Evolutionary conservation across 1,284 basidiomycete genomes (phyloP).

Genomic region (Sanguinoderma infundibulare): DNA sequence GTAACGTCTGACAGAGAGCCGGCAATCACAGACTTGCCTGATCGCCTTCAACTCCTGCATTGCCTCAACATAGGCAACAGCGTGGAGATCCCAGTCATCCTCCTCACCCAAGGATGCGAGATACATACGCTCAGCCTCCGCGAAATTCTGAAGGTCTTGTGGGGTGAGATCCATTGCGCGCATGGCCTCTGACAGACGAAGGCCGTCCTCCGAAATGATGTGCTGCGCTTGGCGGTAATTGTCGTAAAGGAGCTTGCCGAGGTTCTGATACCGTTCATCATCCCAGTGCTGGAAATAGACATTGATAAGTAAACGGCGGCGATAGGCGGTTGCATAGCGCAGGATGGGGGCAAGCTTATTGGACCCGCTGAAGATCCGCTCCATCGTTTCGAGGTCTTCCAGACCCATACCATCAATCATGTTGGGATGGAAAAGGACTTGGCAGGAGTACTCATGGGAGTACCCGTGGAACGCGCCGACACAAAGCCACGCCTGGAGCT

Average conservation of each 20-base stretch:
- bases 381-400: slow-evolving; percentile 38
- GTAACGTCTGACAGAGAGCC: too few relatives aligned
- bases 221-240: slow-evolving; percentile 33
- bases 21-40: too few relatives aligned
- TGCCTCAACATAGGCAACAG: too few relatives aligned
- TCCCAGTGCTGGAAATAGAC: slow-evolving; percentile 35
- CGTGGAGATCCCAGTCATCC: too few relatives aligned
- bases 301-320: slow-evolving; percentile 32
- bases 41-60: too few relatives aligned
- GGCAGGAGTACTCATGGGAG: slow-evolving; percentile 36
- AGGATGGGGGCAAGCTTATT: slow-evolving; percentile 34
- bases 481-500: slow-evolving; percentile 19
- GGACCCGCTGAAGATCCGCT: slow-evolving; percentile 35
- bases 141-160: too few relatives aligned
- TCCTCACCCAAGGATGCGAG: too few relatives aligned
- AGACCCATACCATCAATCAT: slow-evolving; percentile 31
- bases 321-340: slow-evolving; percentile 34
- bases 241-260: slow-evolving; percentile 30
- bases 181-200: not conserved
- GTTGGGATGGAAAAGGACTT: slow-evolving; percentile 34
- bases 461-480: slow-evolving; percentile 39
- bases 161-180: not conserved
- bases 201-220: slow-evolving; percentile 21
- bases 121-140: too few relatives aligned
- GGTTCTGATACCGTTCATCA: slow-evolving; percentile 32